phyloP scores from a whole-genome alignment of 805 yeast genomes.

The Millerozyma miso region DNA sequence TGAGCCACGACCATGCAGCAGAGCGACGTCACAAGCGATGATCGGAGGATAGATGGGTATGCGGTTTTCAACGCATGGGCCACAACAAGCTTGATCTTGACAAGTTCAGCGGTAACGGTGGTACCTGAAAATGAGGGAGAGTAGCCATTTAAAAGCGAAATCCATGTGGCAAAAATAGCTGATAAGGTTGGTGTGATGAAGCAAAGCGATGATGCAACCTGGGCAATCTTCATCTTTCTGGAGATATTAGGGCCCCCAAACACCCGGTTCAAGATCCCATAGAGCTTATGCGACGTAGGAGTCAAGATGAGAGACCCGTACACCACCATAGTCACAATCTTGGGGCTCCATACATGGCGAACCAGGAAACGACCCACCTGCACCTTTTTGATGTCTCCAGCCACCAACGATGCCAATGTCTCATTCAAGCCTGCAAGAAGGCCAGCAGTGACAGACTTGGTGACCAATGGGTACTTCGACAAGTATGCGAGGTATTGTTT shows the following conservation, averaged over 20 bases:
- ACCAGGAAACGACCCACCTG: constrained; percentile 16
- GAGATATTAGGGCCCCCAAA: constrained; percentile 40
- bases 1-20: constrained; percentile 54
- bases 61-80: constrained; percentile 36
- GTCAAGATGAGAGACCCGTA: constrained; percentile 54
- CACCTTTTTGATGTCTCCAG: constrained; percentile 39
- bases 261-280: constrained; percentile 41
- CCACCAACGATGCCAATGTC: constrained; percentile 46
- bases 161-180: constrained; percentile 47
- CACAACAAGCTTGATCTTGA: constrained; percentile 17
- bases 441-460: constrained; percentile 57
- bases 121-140: constrained; percentile 6
- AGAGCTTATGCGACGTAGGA: constrained; percentile 55
- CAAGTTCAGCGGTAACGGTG: constrained; percentile 11
- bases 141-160: constrained; percentile 46
- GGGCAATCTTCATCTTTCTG: constrained; percentile 38
- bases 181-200: constrained; percentile 55
- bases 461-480: constrained; percentile 48
- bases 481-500: constrained; percentile 34
- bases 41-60: constrained; percentile 43
- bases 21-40: constrained; percentile 54
- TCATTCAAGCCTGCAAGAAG: constrained; percentile 55
- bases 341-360: constrained; percentile 40
- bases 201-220: constrained; percentile 46
- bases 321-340: constrained; percentile 50